Percentiles rank a stretch among this genome's conserved stretches.
These are phyloP conservation scores for Mucuna pruriens DNA, from an alignment of 306 rosid species.

Conservation along the genomic window DNA sequence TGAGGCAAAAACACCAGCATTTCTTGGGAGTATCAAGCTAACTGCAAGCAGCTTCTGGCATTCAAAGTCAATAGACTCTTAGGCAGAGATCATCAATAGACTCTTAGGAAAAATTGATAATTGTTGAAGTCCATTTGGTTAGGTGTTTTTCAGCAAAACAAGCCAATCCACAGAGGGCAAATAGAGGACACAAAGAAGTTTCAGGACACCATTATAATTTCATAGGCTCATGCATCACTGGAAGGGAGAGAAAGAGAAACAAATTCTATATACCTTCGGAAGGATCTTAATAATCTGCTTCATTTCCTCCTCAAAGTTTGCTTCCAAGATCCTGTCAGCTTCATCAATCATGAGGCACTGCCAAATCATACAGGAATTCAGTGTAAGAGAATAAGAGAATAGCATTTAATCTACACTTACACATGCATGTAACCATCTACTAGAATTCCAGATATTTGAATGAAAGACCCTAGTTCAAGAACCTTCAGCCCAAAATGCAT, in stretches of 20 bases:
- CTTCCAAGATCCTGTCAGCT: slow-evolving; percentile 95
- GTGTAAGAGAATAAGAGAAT: slow-evolving; percentile 36
- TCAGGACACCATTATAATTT: neutral
- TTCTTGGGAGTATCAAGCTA: neutral
- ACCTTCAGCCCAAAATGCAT: neutral
- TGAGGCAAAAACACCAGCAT: slow-evolving; percentile 10
- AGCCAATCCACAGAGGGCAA: neutral
- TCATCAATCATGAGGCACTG: slow-evolving; percentile 96
- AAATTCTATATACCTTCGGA: slow-evolving; percentile 68
- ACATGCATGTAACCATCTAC: slow-evolving; percentile 14
- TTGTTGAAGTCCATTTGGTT: neutral
- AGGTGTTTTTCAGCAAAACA: slow-evolving; percentile 8
- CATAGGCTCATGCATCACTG: slow-evolving; percentile 2
- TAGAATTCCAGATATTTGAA: slow-evolving; percentile 1
- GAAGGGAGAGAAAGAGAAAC: neutral
- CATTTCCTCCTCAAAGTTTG: slow-evolving; percentile 98
- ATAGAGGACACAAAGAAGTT: neutral
- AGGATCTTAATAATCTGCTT: slow-evolving; percentile 79
- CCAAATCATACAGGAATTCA: slow-evolving; percentile 32
- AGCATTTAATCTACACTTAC: slow-evolving; percentile 33
- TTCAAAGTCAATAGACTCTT: slow-evolving; percentile 4
- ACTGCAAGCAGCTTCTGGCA: slow-evolving; percentile 5
- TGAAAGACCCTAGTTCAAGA: neutral
- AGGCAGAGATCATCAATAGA: neutral
- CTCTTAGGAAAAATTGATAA: neutral